A percentile compares a stretch with the other conserved stretches of the same genome.
Evolutionary conservation across 805 yeast genomes (phyloP).

Genomic region (Yamadazyma takamatsuzukensis): DNA sequence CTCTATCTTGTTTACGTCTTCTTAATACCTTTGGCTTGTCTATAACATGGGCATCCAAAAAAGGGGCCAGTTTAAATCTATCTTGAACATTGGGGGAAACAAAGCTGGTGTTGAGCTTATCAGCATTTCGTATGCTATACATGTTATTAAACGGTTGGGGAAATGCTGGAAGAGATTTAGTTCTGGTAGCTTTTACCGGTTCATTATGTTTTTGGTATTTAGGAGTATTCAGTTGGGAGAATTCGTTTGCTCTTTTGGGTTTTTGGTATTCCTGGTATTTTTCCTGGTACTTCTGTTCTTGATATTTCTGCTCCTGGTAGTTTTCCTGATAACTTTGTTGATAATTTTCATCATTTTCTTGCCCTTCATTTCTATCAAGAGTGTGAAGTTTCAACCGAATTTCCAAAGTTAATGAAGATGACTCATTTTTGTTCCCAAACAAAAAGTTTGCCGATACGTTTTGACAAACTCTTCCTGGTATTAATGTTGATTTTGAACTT

Average conservation of each 20-base stretch:
- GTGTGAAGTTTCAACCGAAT: conserved; percentile 49
- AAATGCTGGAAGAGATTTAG: conserved; percentile 41
- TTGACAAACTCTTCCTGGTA: conserved; percentile 57
- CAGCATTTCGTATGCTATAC: conserved; percentile 40
- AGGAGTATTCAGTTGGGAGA: too few species aligned
- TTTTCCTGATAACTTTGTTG: too few species aligned
- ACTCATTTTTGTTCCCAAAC: conserved; percentile 34
- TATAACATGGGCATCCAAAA: conserved; percentile 37
- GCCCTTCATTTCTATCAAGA: conserved; percentile 18
- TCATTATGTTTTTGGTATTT: conserved; percentile 12
- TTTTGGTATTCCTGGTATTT: too few species aligned
- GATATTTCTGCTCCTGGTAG: too few species aligned
- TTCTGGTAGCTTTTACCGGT: conserved; percentile 41
- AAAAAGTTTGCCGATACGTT: conserved; percentile 47
- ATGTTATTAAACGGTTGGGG: conserved; percentile 37
- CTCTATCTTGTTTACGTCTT: conserved; percentile 10
- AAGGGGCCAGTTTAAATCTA: conserved; percentile 44
- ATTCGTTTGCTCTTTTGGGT: too few species aligned
- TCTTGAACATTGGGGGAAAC: conserved; percentile 41
- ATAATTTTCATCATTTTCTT: not conserved
- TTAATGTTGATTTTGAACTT: conserved; percentile 21
- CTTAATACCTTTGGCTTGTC: conserved; percentile 30
- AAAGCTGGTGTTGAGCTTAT: conserved; percentile 32
- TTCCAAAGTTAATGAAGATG: conserved; percentile 49
- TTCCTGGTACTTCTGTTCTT: too few species aligned